These are phyloP conservation scores for Cylindrodendrum hubeiense DNA, from an alignment of 2,329 filamentous ascomycete genomes.

Conservation along the genomic window DNA sequence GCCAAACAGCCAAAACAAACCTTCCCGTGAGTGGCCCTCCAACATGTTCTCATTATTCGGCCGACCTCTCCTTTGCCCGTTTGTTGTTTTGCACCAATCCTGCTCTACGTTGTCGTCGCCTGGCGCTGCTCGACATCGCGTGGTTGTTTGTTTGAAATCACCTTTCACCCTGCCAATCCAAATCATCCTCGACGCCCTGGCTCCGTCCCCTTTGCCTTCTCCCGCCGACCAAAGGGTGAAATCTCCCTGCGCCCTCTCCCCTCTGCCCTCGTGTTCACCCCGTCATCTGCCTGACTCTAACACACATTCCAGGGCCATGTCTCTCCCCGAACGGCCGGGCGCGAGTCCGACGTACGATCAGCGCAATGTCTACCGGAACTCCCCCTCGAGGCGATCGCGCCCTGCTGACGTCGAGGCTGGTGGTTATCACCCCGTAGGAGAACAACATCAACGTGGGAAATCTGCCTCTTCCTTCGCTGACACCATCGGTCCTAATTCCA, in stretches of 20 bases:
- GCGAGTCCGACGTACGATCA: conserved; percentile 72
- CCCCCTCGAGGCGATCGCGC: conserved; percentile 73
- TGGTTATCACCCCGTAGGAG: conserved; percentile 58
- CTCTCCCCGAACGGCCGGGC: conserved; percentile 74
- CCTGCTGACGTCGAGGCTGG: conserved; percentile 79
- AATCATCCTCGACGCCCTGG: conserved; percentile 29
- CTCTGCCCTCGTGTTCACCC: conserved; percentile 10
- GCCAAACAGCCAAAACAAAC: conserved; percentile 42
- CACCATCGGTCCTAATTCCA: conserved; percentile 67
- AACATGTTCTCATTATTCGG: conserved; percentile 18
- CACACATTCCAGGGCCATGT: conserved; percentile 62
- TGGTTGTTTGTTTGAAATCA: conserved; percentile 21
- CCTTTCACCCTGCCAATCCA: conserved; percentile 31
- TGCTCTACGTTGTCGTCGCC: conserved; percentile 22
- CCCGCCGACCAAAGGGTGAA: conserved; percentile 30
- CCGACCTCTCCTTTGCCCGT: conserved; percentile 17
- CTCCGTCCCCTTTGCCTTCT: conserved; percentile 18
- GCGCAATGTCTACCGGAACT: conserved; percentile 74
- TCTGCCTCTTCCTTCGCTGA: conserved; percentile 71
- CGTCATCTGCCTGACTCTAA: conserved; percentile 34
- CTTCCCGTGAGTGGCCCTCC: conserved; percentile 39
- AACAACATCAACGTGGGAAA: conserved; percentile 66
- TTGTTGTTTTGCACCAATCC: conserved; percentile 12
- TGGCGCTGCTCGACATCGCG: conserved; percentile 25
- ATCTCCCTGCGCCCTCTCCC: conserved; percentile 22